Evolutionary conservation across 2,329 filamentous ascomycete species (phyloP), one percentile per base, ranked within the genome.

Genomic region (Atkinsonella texensis): DNA sequence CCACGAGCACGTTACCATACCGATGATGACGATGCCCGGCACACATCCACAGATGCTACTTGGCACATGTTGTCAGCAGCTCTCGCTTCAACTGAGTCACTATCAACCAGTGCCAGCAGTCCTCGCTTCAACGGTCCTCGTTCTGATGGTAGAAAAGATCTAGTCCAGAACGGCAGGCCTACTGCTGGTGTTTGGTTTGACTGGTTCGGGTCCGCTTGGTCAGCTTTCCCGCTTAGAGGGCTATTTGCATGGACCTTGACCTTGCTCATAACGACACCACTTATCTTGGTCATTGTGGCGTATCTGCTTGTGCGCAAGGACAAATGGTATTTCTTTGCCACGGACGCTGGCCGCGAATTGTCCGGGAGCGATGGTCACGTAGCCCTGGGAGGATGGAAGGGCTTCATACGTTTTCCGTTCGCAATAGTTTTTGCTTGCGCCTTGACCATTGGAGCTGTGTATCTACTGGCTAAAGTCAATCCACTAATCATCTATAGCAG

Each of bases 41-140:
- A 96, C 66, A 85, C 89, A 0, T 85, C 81, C n/a, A 67, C 68
- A 53, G 69, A 71, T 46, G 83, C 79, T 55, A 68, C 97, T 18
- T 97, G 90, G 90, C 90, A 97, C 65, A 97, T 98, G 93, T 74
- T 98, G 39, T 94, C 88, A 39, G 84, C 84, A 13, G 82, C 89
- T 6, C 70, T 96, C 23, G 79, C 83, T 7, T 93, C 90, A 0
- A 81, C 87, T 20, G 75, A 84, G 60, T 75, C 75, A 1, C 74
- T 97, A 43, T 84, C 88, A 0, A 78, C 80, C 13, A 80, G 88
- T 58, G 81, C 77, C 1, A 83, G 80, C 52, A 51, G 48, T 15
- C 71, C 77, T 45, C 74, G 73, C 2, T 95, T 94, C 60, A 77
- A 79, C 48, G 80, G 83, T 5, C 68, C 72, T 15, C 67, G 77